These are phyloP conservation scores for Pseudodiploospora longispora DNA, from an alignment of 2,329 filamentous ascomycete species.

Conservation along the genomic window DNA sequence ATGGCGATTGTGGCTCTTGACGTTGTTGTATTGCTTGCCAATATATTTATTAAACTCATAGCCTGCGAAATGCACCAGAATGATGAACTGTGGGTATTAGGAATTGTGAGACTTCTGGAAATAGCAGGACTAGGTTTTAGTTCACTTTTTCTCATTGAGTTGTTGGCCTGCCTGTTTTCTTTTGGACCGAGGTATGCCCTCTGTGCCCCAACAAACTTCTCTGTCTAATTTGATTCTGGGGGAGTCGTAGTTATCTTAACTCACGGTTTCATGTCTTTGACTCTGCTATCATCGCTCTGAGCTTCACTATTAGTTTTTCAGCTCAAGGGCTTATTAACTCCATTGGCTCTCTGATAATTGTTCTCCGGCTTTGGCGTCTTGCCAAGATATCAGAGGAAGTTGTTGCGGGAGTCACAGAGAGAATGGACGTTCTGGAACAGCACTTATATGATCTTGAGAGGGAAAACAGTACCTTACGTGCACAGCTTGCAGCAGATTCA, in stretches of 20 bases:
- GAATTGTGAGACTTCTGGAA: constrained; percentile 33
- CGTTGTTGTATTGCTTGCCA: constrained; percentile 35
- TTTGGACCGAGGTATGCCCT: constrained; percentile 49
- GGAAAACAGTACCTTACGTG: constrained; percentile 29
- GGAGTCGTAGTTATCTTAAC: constrained; percentile 40
- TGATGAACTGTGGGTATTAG: constrained; percentile 33
- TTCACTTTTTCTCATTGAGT: constrained; percentile 56
- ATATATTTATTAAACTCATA: constrained; percentile 40
- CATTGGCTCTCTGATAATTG: constrained; percentile 57
- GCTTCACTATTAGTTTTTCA: constrained; percentile 54
- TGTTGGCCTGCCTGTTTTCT: constrained; percentile 50
- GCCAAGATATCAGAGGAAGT: constrained; percentile 66
- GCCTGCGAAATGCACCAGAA: constrained; percentile 36
- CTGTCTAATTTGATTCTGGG: constrained; percentile 2
- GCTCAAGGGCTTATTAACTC: constrained; percentile 53
- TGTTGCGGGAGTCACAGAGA: constrained; percentile 52
- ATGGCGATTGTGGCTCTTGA: constrained; percentile 37
- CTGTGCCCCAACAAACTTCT: background rate
- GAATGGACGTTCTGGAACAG: constrained; percentile 49
- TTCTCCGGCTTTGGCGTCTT: constrained; percentile 59
- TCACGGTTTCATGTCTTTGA: constrained; percentile 58
- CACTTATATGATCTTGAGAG: constrained; percentile 43
- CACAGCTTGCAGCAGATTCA: constrained; percentile 12
- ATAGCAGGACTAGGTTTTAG: constrained; percentile 51
- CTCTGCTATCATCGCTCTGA: constrained; percentile 51